Evolutionary conservation across 192 early-diverging fungal species (phyloP).

Genomic region (Rhizophagus prolifer): DNA sequence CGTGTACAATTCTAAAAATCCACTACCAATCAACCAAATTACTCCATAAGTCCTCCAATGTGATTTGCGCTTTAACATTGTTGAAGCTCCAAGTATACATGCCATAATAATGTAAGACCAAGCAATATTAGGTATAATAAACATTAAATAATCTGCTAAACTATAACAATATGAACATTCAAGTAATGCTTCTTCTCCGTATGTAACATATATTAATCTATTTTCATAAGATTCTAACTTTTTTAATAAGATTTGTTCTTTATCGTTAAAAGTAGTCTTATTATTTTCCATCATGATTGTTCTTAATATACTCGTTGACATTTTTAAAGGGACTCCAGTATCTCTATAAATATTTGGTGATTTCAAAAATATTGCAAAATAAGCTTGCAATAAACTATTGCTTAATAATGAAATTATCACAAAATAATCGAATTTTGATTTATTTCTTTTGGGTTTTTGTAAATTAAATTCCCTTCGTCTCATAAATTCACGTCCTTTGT

Average conservation of each 20-base stretch:
- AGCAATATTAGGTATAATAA: constrained; percentile 13
- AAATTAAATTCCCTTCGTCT: not conserved
- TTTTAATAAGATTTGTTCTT: constrained; percentile 22
- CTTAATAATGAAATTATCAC: not conserved
- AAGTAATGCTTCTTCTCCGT: constrained; percentile 30
- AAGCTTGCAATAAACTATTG: not conserved
- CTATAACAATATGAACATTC: constrained; percentile 31
- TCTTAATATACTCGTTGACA: not conserved
- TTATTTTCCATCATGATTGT: not conserved
- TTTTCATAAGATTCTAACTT: constrained; percentile 28
- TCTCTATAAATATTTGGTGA: constrained; percentile 1
- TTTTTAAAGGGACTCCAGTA: not conserved
- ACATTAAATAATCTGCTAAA: constrained; percentile 20
- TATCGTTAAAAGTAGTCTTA: not conserved
- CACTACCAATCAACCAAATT: constrained; percentile 14
- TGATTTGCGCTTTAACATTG: constrained; percentile 15
- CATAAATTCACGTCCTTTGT: constrained; percentile 7
- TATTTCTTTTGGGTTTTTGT: not conserved
- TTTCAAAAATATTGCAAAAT: constrained; percentile 8
- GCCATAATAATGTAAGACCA: constrained; percentile 21
- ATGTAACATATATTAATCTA: constrained; percentile 24
- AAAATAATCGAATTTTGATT: constrained; percentile 11
- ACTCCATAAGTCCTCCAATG: constrained; percentile 23
- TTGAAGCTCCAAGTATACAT: constrained; percentile 7
- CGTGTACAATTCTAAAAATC: constrained; percentile 18